Conservation (phyloP, 352 stramenopile species). For the Peronospora belbahrii region DNA sequence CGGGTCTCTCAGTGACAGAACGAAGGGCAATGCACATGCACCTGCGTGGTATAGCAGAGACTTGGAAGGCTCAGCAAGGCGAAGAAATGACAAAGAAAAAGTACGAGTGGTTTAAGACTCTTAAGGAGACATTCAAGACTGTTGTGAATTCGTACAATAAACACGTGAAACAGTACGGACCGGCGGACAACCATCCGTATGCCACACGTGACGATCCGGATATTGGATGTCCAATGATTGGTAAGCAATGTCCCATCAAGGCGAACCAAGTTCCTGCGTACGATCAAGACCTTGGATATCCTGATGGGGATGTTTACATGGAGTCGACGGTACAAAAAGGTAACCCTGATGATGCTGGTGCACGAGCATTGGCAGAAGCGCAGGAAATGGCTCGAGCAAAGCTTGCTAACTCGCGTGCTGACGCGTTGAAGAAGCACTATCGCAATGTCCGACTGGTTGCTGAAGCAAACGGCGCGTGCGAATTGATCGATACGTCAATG, state of each 20-base stretch:
- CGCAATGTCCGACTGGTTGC: constrained; percentile 75
- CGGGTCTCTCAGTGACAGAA: constrained; percentile 86
- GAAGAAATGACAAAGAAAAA: constrained; percentile 91
- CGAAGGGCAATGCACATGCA: constrained; percentile 86
- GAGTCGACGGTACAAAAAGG: constrained; percentile 62
- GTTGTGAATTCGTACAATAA: constrained; percentile 87
- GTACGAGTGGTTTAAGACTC: constrained; percentile 88
- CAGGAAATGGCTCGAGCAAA: constrained; percentile 52
- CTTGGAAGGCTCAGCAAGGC: constrained; percentile 83
- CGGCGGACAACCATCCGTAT: constrained; percentile 83
- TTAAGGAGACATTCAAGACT: constrained; percentile 90
- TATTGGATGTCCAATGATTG: constrained; percentile 81
- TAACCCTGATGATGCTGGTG: constrained; percentile 60
- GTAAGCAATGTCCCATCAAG: constrained; percentile 88
- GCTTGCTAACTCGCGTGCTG: constrained; percentile 61
- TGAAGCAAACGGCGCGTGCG: constrained; percentile 75
- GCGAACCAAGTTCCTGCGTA: constrained; percentile 74
- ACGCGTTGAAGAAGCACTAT: constrained; percentile 84
- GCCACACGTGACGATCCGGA: constrained; percentile 74
- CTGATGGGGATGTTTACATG: constrained; percentile 74
- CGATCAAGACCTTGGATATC: constrained; percentile 70
- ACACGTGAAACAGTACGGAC: constrained; percentile 88
- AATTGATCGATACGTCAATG: constrained; percentile 62
- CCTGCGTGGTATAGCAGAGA: constrained; percentile 71
- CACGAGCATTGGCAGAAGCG: constrained; percentile 57